Evolutionary conservation across 495 filamentous ascomycete genomes (phyloP), one percentile per base, ranked within the genome.

Genomic region (Aspergillus saccharolyticus): DNA sequence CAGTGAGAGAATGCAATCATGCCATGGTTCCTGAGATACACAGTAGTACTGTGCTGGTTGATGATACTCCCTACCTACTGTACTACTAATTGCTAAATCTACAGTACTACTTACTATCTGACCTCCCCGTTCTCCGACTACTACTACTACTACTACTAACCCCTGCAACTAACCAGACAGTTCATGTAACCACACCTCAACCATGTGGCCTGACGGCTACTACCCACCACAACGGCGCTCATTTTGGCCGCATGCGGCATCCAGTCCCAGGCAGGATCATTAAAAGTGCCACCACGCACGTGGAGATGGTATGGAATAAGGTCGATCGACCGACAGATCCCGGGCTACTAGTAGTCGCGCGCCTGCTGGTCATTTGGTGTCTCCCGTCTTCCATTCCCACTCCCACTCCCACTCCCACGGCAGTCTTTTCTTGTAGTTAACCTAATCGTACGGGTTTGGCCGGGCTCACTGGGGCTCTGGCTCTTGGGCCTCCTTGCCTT

Each of bases 241-340:
- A 46, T 46, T 22, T 46, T 18, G 44, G 44, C 46, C 46, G 24
- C 45, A 20, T 48, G 55, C 39, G 48, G 55, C 44, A 51, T 25
- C 25, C n/a, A n/a, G n/a, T n/a, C n/a, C 60, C 53, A 66, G 25
- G 63, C 63, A 66, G 63, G 63, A 66, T 66, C 63, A 61, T 61
- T 66, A 57, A 63, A 66, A 66, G 58, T 66, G 60, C 54, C 51
- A 59, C 55, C 54, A n/a, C n/a, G 57, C 63, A 66, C 63, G 63
- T 66, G 63, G 63, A 63, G 58, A 42, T 39, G 33, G 33, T 12
- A 4, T 33, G 25, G n/a, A n/a, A n/a, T 52, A 55, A 53, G 54
- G 55, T 51, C 58, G 63, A 63, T 63, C 59, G 57, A 54, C 48
- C 24, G 61, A 66, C 58, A 39, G 33, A 39, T 39, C 33, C 63